These are phyloP conservation scores for Rubia tinctorum DNA, from an alignment of 305 asterid genomes.

Conservation along the genomic window DNA sequence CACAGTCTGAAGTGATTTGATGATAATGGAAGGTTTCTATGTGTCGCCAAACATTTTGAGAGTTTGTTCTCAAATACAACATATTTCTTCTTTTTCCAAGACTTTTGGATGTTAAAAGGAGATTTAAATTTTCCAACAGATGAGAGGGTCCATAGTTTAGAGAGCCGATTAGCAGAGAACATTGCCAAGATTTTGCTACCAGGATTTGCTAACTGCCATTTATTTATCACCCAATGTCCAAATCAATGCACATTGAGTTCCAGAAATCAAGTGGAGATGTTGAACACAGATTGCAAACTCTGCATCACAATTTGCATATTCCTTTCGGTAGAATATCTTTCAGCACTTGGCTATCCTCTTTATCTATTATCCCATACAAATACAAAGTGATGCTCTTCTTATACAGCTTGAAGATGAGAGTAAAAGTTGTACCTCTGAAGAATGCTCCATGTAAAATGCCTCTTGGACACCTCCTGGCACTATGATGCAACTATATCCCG, in stretches of 20 bases:
- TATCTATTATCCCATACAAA: not conserved
- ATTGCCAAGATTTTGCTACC: not conserved
- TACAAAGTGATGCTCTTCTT: not conserved
- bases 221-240: not conserved
- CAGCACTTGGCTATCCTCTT: not conserved
- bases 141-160: not conserved
- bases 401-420: conserved; percentile 14
- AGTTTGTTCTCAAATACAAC: not conserved
- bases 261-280: not conserved
- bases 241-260: not conserved
- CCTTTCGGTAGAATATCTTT: not conserved
- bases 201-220: not conserved
- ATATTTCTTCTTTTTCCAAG: not conserved
- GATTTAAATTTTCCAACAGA: not conserved
- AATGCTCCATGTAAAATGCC: conserved; percentile 76
- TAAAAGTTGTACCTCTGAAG: conserved; percentile 62
- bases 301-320: not conserved
- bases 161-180: not conserved
- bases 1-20: not conserved
- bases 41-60: too few species aligned
- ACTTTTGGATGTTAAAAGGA: not conserved
- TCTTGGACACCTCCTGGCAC: conserved; percentile 98
- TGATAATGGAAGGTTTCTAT: not conserved
- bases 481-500: conserved; percentile 85
- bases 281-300: not conserved